Evolutionary conservation across 768 basidiomycete genomes (phyloP), one percentile per base, ranked within the genome.

Genomic region (Chalciporus piperatus): DNA sequence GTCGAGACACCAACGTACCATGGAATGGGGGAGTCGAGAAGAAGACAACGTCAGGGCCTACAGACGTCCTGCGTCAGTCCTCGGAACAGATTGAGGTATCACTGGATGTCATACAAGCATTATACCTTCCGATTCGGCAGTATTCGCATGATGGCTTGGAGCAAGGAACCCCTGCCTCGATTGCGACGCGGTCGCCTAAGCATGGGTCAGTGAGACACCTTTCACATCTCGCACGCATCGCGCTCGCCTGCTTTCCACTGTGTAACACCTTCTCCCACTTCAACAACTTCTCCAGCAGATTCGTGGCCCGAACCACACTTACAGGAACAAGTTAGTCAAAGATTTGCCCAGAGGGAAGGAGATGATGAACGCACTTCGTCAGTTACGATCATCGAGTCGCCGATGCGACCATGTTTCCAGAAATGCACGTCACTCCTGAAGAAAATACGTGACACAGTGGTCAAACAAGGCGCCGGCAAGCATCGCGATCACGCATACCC

Each of bases 21-120:
- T 85, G 83, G 68, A 74, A 84, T 5, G 84, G 84, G 19, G 84
- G 84, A 1, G 84, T 85, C 11, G 84, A 86, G 64, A 86, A 84
- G 69, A 86, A 86, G 30, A 85, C 83, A 28, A 77, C 67, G 30
- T 75, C 70, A 19, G 73, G 73, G 43, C 68, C 68, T 71, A 30
- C 25, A 43, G 22, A 20, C 43, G 25, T 22, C 40, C 38, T 32
- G 12, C 9, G 46, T 57, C 23, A 63, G 42, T 7, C 9, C n/a
- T 22, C 25, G 23, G 13, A n/a, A 33, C 19, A 23, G 19, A 17
- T 33, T 28, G 12, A 23, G 32, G 20, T 23, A 30, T 4, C 20
- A 6, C n/a, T n/a, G 37, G 41, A 17, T 35, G 41, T 32, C 64
- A 41, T 48, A 67, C 84, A 86, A 32, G 77, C 83, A 48, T 86